phyloP scores from a whole-genome alignment of 257 asterid genomes.

The Ballota nigra region DNA sequence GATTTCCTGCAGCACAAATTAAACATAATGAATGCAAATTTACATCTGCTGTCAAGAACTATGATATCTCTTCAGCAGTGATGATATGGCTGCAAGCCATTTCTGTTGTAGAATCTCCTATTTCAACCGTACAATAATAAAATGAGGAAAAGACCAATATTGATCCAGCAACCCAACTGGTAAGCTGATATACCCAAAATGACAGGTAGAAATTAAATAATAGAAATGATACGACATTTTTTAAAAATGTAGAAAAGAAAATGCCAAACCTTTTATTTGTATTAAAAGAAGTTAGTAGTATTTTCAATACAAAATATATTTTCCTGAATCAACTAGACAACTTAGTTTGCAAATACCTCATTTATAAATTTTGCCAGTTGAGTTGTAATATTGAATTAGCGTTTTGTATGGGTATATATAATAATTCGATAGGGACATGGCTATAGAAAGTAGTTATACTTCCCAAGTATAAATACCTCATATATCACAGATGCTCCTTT shows the following conservation, averaged over 20 bases:
- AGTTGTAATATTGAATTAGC: neutral
- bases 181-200: neutral
- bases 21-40: slow-evolving; percentile 1
- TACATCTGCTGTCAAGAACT: slow-evolving; percentile 1
- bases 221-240: neutral
- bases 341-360: neutral
- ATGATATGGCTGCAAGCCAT: neutral
- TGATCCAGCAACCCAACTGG: slow-evolving; percentile 13
- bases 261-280: neutral
- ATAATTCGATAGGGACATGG: slow-evolving; percentile 2
- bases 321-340: neutral
- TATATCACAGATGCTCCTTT: slow-evolving; percentile 85
- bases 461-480: slow-evolving; percentile 50
- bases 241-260: neutral
- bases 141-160: neutral
- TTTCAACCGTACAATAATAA: slow-evolving; percentile 14
- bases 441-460: slow-evolving; percentile 4
- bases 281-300: neutral
- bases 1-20: slow-evolving; percentile 60
- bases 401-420: neutral
- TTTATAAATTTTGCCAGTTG: neutral
- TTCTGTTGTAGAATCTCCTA: slow-evolving; percentile 16
- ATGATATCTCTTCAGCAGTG: neutral
- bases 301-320: neutral
- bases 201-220: neutral